Conservation (phyloP, 129 eudicot genomes). For the Centella asiatica region DNA sequence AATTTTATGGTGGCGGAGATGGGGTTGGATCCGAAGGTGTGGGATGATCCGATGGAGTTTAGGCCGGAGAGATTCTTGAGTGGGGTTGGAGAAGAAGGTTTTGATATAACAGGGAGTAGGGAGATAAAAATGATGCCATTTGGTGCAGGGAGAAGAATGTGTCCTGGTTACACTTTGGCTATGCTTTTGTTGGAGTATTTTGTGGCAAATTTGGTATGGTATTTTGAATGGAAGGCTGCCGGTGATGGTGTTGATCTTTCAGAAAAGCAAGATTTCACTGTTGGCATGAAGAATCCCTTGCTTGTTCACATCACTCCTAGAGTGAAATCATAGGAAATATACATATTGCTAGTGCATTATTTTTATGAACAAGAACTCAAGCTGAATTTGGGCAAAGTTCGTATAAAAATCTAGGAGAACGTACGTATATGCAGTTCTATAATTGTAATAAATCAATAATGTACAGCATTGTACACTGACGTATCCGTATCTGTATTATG, state of each 20-base stretch:
- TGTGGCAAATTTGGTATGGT: slow-evolving; percentile 58
- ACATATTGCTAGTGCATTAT: too few relatives aligned
- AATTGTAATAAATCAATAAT: too few relatives aligned
- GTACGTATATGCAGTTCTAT: too few relatives aligned
- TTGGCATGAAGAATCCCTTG: slow-evolving; percentile 43
- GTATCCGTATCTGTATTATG: too few relatives aligned
- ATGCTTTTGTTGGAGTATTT: slow-evolving; percentile 49
- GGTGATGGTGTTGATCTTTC: slow-evolving; percentile 29
- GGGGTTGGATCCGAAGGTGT: slow-evolving; percentile 49
- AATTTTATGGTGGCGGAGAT: slow-evolving; percentile 59
- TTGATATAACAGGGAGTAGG: slow-evolving; percentile 48
- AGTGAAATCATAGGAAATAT: background rate
- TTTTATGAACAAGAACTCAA: too few relatives aligned
- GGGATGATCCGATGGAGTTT: slow-evolving; percentile 60
- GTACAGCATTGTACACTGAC: too few relatives aligned
- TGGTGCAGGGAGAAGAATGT: slow-evolving; percentile 61
- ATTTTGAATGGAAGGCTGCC: slow-evolving; percentile 26
- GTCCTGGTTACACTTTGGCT: slow-evolving; percentile 48
- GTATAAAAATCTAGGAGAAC: too few relatives aligned
- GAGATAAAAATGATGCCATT: slow-evolving; percentile 74
- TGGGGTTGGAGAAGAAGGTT: slow-evolving; percentile 11
- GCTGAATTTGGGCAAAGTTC: too few relatives aligned
- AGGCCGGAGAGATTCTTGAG: slow-evolving; percentile 51
- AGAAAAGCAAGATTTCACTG: slow-evolving; percentile 33
- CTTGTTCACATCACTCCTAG: slow-evolving; percentile 21